Conservation (phyloP, 306 rosid genomes). For the Prunus salicina region DNA sequence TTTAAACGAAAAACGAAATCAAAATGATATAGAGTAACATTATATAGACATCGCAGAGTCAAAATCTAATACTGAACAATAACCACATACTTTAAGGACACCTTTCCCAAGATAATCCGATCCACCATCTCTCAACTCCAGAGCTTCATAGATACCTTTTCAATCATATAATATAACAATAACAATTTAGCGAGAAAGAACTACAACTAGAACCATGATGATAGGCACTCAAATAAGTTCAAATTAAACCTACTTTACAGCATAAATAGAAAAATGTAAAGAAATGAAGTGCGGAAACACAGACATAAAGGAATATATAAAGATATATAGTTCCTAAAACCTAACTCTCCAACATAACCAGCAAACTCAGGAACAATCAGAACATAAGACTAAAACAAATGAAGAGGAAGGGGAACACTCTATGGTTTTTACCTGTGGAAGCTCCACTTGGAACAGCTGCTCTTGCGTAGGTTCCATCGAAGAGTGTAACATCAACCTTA, state of each 20-base stretch:
- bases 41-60: not conserved
- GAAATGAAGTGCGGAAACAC: not conserved
- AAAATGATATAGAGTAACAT: not conserved
- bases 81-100: slow-evolving; percentile 48
- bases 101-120: slow-evolving; percentile 80
- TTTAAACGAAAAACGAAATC: not conserved
- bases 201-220: too few species aligned
- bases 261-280: not conserved
- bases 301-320: not conserved
- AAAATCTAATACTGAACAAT: not conserved
- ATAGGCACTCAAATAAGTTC: not conserved
- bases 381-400: not conserved
- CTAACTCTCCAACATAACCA: not conserved
- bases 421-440: slow-evolving; percentile 38
- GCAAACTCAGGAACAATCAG: not conserved
- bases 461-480: slow-evolving; percentile 60
- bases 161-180: not conserved
- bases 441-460: slow-evolving; percentile 95
- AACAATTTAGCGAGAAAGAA: not conserved
- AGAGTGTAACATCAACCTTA: slow-evolving; percentile 51
- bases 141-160: slow-evolving; percentile 72
- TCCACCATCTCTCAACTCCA: slow-evolving; percentile 84
- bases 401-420: too few species aligned
- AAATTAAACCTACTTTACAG: not conserved
- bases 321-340: not conserved